Conservation (phyloP, 2,329 filamentous ascomycete species). For the Cyclaneusma minus region DNA sequence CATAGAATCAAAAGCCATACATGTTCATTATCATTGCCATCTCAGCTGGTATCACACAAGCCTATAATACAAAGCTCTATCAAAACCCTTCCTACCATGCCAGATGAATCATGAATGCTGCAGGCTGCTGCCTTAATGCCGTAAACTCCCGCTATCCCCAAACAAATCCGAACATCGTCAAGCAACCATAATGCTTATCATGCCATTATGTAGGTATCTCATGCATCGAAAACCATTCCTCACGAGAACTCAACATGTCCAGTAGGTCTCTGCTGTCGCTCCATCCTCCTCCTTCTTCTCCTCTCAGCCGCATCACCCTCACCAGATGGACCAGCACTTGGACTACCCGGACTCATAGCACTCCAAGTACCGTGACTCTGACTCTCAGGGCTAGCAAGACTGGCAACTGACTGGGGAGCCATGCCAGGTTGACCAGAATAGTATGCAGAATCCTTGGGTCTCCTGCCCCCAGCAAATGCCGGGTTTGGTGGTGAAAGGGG, state of each 20-base stretch:
- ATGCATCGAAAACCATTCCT: conserved; percentile 1
- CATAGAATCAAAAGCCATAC: too few relatives aligned
- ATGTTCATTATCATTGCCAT: too few relatives aligned
- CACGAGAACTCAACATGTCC: conserved; percentile 1
- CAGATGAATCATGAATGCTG: too few relatives aligned
- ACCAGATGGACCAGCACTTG: conserved; percentile 9
- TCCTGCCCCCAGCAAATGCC: conserved; percentile 34
- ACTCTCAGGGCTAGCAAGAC: not conserved
- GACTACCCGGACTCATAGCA: conserved; percentile 13
- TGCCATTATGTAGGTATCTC: too few relatives aligned
- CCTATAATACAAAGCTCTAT: too few relatives aligned
- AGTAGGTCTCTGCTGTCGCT: conserved; percentile 23
- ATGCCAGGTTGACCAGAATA: conserved; percentile 33
- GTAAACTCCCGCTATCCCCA: too few relatives aligned
- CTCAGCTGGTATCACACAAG: too few relatives aligned
- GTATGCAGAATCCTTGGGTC: conserved; percentile 44
- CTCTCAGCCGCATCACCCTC: conserved; percentile 32
- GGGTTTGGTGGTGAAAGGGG: conserved; percentile 39
- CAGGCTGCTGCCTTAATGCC: too few relatives aligned
- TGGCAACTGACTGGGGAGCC: conserved; percentile 17
- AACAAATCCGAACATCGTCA: too few relatives aligned
- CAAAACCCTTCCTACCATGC: too few relatives aligned
- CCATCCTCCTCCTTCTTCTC: conserved; percentile 36
- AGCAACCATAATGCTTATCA: too few relatives aligned
- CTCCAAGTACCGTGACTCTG: conserved; percentile 14